These are phyloP conservation scores for Coccomyxa sp. DNA, from an alignment of 139 green algal genomes.

Conservation along the genomic window DNA sequence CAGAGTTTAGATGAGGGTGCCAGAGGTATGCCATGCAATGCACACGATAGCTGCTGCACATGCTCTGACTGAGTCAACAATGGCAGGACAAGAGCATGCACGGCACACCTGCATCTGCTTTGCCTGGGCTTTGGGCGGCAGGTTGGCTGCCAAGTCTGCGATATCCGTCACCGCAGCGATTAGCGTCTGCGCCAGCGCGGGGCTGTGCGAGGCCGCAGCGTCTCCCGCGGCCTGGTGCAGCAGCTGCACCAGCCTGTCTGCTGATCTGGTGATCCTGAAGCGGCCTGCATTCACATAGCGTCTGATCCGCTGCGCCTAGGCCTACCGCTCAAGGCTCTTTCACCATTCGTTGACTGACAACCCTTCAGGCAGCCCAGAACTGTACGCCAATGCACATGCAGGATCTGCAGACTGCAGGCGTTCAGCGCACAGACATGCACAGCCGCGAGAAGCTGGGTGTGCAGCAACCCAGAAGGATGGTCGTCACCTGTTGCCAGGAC, in stretches of 20 bases:
- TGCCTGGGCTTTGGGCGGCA: not conserved
- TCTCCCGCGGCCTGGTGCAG: conserved; percentile 24
- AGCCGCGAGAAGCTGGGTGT: no score
- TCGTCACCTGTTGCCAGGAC: not conserved
- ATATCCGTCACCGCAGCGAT: conserved; percentile 33
- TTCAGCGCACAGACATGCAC: not conserved
- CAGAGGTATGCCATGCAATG: no score
- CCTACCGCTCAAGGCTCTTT: no score
- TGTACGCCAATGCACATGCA: no score
- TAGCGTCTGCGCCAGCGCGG: conserved; percentile 33
- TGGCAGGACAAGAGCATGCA: no score
- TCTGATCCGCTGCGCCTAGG: no score
- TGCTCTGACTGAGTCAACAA: no score
- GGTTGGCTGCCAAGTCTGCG: conserved; percentile 10
- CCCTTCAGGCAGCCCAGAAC: no score
- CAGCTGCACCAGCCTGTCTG: conserved; percentile 19
- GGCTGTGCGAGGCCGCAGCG: conserved; percentile 14
- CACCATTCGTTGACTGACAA: no score
- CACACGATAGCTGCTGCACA: no score
- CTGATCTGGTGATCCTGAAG: conserved; percentile 23
- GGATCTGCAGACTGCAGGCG: not conserved
- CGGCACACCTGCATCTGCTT: conserved; percentile 4
- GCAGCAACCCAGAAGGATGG: not conserved
- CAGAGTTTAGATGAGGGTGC: not conserved
- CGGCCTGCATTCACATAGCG: conserved; percentile 4